Conservation (phyloP, 345 rosid genomes). For the Syzygium jambos region DNA sequence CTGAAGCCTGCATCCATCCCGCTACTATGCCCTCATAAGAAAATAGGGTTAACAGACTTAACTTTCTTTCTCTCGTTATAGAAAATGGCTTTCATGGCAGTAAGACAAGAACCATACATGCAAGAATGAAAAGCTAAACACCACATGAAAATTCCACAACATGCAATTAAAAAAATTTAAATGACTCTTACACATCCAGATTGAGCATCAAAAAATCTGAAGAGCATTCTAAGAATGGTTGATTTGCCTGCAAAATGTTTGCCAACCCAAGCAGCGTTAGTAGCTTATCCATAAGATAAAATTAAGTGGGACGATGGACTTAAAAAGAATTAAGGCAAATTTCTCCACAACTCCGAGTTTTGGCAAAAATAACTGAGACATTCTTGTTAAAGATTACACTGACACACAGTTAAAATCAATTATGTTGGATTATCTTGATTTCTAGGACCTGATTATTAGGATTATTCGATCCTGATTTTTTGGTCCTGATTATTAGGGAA, state of each 20-base stretch:
- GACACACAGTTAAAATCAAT: neutral
- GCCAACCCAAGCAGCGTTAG: neutral
- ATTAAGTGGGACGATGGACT: neutral
- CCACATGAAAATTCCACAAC: neutral
- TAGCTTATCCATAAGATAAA: neutral
- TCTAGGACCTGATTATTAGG: no score
- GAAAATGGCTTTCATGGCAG: neutral
- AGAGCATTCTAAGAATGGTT: conserved; percentile 85
- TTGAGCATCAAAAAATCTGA: conserved; percentile 75
- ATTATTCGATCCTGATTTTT: neutral
- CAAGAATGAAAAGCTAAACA: neutral
- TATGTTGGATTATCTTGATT: no score
- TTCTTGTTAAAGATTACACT: neutral
- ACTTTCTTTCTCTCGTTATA: neutral
- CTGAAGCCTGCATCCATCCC: neutral
- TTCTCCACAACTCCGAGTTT: neutral
- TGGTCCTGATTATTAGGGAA: neutral
- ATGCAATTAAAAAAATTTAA: neutral
- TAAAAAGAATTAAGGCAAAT: neutral
- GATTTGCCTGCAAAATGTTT: conserved; percentile 71
- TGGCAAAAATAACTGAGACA: neutral
- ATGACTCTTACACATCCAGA: conserved; percentile 66
- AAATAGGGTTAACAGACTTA: neutral
- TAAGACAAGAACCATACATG: neutral
- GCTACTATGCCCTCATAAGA: neutral